Conservation (phyloP, 768 basidiomycete species). For the Suillus subluteus region DNA sequence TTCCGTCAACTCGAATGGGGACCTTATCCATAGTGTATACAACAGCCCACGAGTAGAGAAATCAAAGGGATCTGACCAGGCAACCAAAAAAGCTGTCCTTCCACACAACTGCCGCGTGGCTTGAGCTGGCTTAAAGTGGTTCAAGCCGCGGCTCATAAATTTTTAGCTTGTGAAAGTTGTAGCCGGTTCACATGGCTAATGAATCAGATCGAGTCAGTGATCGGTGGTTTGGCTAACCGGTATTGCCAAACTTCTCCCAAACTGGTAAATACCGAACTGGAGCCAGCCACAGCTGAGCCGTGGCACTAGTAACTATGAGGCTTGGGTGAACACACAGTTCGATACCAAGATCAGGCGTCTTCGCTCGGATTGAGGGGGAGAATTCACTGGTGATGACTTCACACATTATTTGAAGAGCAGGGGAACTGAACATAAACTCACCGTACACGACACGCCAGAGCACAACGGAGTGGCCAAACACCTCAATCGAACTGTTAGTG, state of each 20-base stretch:
- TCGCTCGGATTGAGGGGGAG: conserved; percentile 46
- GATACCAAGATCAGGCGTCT: conserved; percentile 34
- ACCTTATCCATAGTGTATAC: conserved; percentile 3
- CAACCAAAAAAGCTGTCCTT: not conserved
- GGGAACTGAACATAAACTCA: conserved; percentile 44
- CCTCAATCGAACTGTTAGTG: conserved; percentile 40
- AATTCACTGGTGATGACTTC: conserved; percentile 45
- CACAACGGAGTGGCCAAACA: conserved; percentile 50
- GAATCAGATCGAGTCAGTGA: not conserved
- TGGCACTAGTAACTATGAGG: no score
- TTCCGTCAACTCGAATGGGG: not conserved
- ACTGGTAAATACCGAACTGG: no score
- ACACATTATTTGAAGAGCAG: conserved; percentile 30
- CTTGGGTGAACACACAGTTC: conserved; percentile 36
- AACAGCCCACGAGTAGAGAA: not conserved
- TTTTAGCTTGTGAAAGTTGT: not conserved
- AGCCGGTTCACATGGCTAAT: not conserved
- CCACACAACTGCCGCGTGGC: no score
- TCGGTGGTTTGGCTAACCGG: no score
- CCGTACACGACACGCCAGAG: conserved; percentile 44
- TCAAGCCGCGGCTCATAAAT: not conserved
- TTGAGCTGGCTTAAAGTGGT: not conserved
- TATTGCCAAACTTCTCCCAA: no score
- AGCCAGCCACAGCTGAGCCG: not conserved
- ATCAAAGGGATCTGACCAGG: not conserved